Base-by-base conservation (phyloP, 768 basidiomycete species). In the Coprinellus micaceus region DNA sequence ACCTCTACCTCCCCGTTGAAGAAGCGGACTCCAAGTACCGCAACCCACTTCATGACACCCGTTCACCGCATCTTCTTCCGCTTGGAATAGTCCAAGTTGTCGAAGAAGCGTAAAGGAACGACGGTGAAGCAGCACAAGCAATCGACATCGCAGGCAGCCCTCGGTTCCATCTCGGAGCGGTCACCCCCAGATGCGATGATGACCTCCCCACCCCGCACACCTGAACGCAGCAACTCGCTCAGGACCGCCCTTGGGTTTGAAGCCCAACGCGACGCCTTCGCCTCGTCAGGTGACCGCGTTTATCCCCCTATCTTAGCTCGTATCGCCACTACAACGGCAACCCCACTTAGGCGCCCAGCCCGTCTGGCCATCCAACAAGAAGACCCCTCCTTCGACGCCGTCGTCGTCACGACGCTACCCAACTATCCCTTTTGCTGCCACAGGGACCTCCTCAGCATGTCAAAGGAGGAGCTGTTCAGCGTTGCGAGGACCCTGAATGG, bases 401-500 rank as follows among this genome's bases (percentile, higher is more conserved):
- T 89, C 40, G 74, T 88, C 37, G 81, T 89, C 66, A 88, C 84
- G 0, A 76, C 86, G 5, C 74, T 89, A 12, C 71, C 77, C 40
- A 68, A 67, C 24, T 71, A 79, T 10, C 86, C 86, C 0, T 90
- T 89, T 70, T 86, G 84, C 69, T 88, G 85, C 67, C 86, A 90
- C 64, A 84, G 86, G 57, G 86, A 90, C 60, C 76, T 89, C 40
- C 63, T 88, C 53, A 76, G 79, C 1, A 88, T 90, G 88, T 62
- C 78, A 2, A 81, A 80, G 40, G 44, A 66, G 1, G 73, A 81
- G 57, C 80, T 90, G 43, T 64, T 83, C 45, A 66, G 54, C 0
- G 85, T 85, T 15, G 86, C 84, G 4, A 59, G 62, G 15, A 60
- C 71, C 9, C 75, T 90, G 45, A 90, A 90, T 65, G 71, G 63